Conservation (phyloP, 257 asterid genomes). For the Solanum corneliomulleri region DNA sequence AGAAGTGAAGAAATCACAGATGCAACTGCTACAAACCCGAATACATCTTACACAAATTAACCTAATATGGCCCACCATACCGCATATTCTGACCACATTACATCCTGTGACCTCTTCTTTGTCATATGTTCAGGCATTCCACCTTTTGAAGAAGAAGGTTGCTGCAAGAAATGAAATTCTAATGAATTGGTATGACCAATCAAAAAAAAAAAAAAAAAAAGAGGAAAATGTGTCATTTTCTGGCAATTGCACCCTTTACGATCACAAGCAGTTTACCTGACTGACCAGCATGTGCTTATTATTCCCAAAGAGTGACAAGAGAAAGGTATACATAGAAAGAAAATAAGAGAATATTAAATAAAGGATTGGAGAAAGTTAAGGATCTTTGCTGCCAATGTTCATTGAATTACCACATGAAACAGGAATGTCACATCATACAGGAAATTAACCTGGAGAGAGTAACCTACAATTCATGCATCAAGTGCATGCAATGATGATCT, state of each 20-base stretch:
- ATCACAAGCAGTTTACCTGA: not conserved
- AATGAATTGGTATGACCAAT: constrained; percentile 2
- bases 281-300: not conserved
- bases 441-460: not conserved
- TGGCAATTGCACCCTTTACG: not conserved
- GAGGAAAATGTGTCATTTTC: not conserved
- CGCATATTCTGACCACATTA: constrained; percentile 44
- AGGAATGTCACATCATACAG: not conserved
- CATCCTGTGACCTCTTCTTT: constrained; percentile 63
- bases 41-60: not conserved
- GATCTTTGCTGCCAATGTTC: not conserved
- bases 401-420: not conserved
- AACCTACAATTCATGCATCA: not conserved
- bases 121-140: constrained; percentile 52
- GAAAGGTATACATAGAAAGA: not conserved
- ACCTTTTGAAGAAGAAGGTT: constrained; percentile 52
- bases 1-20: not conserved
- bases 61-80: constrained; percentile 26
- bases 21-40: not conserved
- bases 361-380: not conserved
- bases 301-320: not conserved
- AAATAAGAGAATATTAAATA: not conserved
- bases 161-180: constrained; percentile 23
- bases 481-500: not conserved
- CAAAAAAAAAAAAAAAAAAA: not conserved